Evolutionary conservation across 1,139 yeast genomes (phyloP).

Genomic region (Suhomyces guaymorum): DNA sequence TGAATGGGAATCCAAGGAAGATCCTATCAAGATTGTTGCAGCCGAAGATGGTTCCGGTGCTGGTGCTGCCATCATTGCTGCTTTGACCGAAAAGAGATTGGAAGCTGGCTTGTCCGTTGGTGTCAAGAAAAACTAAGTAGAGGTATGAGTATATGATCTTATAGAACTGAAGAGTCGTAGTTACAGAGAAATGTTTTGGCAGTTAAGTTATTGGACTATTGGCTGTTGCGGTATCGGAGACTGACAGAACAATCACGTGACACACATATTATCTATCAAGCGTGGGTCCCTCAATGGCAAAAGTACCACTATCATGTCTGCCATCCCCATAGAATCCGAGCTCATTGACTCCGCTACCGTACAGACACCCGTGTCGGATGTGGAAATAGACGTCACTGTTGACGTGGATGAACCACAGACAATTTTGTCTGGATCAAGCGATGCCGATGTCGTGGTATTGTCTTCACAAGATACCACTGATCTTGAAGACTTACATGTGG

Average conservation of each 20-base stretch:
- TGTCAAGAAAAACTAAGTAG: slow-evolving; percentile 20
- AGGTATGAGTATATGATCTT: background rate
- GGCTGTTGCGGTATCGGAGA: too few relatives aligned
- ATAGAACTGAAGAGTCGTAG: too few relatives aligned
- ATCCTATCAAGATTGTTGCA: slow-evolving; percentile 79
- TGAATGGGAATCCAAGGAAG: slow-evolving; percentile 69
- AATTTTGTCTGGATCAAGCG: slow-evolving; percentile 3
- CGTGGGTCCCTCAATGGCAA: background rate
- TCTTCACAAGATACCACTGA: slow-evolving; percentile 8
- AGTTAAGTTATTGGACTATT: too few relatives aligned
- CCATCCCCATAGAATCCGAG: slow-evolving; percentile 4
- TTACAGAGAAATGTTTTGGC: too few relatives aligned
- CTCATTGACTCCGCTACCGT: slow-evolving; percentile 1
- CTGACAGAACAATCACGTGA: too few relatives aligned
- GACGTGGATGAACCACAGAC: background rate
- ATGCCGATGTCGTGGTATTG: slow-evolving; percentile 7
- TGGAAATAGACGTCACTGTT: background rate
- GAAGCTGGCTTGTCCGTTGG: slow-evolving; percentile 76
- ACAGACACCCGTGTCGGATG: background rate
- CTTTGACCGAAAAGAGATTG: slow-evolving; percentile 81
- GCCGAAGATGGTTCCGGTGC: slow-evolving; percentile 99
- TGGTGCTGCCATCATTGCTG: slow-evolving; percentile 97
- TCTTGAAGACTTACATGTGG: slow-evolving; percentile 1
- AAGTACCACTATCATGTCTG: slow-evolving; percentile 1
- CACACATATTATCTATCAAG: too few relatives aligned